These are phyloP conservation scores for Linum usitatissimum DNA, from an alignment of 345 rosid genomes.

Conservation along the genomic window DNA sequence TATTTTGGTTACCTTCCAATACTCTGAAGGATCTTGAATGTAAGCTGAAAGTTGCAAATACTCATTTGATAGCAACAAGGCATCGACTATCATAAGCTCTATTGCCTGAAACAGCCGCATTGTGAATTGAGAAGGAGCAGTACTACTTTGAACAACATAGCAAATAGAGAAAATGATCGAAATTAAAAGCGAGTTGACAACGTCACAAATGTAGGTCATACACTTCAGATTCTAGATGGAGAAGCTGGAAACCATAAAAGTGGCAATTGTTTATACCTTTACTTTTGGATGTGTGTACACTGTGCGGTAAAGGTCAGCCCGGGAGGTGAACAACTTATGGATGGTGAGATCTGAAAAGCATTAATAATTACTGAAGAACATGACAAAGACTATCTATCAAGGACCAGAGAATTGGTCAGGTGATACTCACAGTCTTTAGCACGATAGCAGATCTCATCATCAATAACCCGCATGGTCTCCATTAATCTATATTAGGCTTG, in stretches of 20 bases:
- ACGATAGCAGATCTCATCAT: conserved; percentile 82
- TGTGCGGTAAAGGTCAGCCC: conserved; percentile 91
- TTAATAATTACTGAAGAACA: conserved; percentile 11
- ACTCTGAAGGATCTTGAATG: conserved; percentile 65
- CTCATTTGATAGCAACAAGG: conserved; percentile 62
- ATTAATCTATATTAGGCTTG: conserved; percentile 52
- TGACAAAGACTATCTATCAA: conserved; percentile 4
- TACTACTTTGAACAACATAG: no score
- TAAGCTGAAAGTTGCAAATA: conserved; percentile 48
- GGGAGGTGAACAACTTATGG: conserved; percentile 76
- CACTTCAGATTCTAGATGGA: conserved; percentile 4
- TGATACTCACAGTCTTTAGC: conserved; percentile 83
- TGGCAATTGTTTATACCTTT: conserved; percentile 37
- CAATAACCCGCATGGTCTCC: conserved; percentile 85
- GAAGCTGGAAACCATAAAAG: conserved; percentile 4
- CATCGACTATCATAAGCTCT: conserved; percentile 90
- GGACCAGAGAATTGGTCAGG: conserved; percentile 10
- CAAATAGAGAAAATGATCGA: no score
- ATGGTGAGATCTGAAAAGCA: conserved; percentile 54
- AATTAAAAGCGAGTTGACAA: no score
- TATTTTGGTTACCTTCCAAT: conserved; percentile 99
- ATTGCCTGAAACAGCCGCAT: conserved; percentile 46
- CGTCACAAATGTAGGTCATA: background rate
- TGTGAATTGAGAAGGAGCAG: background rate
- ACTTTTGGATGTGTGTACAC: conserved; percentile 93